Percentiles rank a stretch among this genome's conserved stretches.
phyloP scores from a whole-genome alignment of 169 alveolate genomes.

The Cryptosporidium ubiquitum region DNA sequence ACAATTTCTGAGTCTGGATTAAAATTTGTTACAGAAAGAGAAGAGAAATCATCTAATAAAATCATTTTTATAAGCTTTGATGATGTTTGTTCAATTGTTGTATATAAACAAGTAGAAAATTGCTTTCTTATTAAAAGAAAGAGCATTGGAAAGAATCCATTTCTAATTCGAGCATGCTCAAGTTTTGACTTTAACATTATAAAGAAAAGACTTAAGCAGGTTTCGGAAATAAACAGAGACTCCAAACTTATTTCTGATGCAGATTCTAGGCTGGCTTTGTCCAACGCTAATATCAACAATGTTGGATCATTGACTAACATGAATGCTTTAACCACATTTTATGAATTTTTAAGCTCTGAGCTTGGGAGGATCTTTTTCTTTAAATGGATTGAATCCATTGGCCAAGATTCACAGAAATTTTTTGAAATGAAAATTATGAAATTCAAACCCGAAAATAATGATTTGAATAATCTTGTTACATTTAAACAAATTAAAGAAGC shows the following conservation, averaged over 20 bases:
- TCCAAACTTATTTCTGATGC: slow-evolving; percentile 40
- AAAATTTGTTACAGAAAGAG: background rate
- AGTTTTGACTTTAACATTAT: background rate
- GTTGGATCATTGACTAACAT: background rate
- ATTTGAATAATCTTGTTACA: background rate
- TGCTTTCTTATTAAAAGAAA: slow-evolving; percentile 38
- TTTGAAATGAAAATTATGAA: background rate
- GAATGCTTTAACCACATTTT: background rate
- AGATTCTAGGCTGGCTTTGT: slow-evolving; percentile 3
- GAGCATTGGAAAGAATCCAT: slow-evolving; percentile 10
- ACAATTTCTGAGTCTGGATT: background rate
- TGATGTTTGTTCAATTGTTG: slow-evolving; percentile 16
- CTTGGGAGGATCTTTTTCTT: background rate
- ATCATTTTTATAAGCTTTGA: slow-evolving; percentile 1
- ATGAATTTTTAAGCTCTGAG: background rate
- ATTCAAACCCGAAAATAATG: background rate
- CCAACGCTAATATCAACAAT: background rate
- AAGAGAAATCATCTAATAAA: background rate
- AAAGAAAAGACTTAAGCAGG: background rate
- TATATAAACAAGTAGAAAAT: slow-evolving; percentile 1
- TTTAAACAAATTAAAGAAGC: background rate
- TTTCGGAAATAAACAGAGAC: slow-evolving; percentile 32
- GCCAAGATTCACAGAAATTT: background rate
- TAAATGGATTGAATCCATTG: background rate
- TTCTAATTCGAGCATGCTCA: slow-evolving; percentile 19